Conservation (phyloP, 2,329 filamentous ascomycete species). For the Kalmusia sp. region DNA sequence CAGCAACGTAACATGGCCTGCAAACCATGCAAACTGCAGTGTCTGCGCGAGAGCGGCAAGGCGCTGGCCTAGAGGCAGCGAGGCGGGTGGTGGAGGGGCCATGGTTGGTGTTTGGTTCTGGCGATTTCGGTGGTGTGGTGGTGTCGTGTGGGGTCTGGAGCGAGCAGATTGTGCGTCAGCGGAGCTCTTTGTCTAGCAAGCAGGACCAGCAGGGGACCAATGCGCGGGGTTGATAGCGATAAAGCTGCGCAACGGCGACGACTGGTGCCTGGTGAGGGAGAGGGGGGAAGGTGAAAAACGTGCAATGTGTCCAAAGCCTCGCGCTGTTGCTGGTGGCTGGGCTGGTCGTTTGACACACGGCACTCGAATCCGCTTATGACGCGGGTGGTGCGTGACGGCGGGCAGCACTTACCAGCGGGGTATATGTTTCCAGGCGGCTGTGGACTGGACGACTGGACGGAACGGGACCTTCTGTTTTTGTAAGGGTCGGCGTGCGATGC, state of each 20-base stretch:
- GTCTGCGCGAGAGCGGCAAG: slow-evolving; percentile 83
- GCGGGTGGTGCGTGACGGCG: slow-evolving; percentile 29
- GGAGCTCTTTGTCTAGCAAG: slow-evolving; percentile 22
- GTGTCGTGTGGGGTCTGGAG: slow-evolving; percentile 28
- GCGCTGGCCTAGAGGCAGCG: slow-evolving; percentile 75
- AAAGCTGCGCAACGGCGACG: slow-evolving; percentile 1
- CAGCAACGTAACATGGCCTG: slow-evolving; percentile 85
- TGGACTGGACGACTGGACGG: no score
- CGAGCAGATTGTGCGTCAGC: slow-evolving; percentile 35
- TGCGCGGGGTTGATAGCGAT: slow-evolving; percentile 12
- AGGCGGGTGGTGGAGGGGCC: slow-evolving; percentile 76
- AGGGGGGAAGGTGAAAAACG: slow-evolving; percentile 18
- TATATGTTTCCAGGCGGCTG: not conserved
- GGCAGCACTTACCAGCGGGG: slow-evolving; percentile 37
- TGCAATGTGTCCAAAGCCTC: slow-evolving; percentile 44
- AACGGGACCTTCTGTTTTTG: no score
- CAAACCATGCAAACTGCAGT: slow-evolving; percentile 79
- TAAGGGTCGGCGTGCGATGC: not conserved
- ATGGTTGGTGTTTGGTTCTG: slow-evolving; percentile 51
- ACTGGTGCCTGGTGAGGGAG: slow-evolving; percentile 21
- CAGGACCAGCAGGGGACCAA: slow-evolving; percentile 25
- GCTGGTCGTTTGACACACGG: slow-evolving; percentile 28
- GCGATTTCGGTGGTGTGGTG: slow-evolving; percentile 29
- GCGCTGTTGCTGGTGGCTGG: slow-evolving; percentile 30
- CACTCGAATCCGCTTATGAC: slow-evolving; percentile 37